These are phyloP conservation scores for Aspergillus phoenicis DNA, from an alignment of 2,329 filamentous ascomycete species.

Conservation along the genomic window DNA sequence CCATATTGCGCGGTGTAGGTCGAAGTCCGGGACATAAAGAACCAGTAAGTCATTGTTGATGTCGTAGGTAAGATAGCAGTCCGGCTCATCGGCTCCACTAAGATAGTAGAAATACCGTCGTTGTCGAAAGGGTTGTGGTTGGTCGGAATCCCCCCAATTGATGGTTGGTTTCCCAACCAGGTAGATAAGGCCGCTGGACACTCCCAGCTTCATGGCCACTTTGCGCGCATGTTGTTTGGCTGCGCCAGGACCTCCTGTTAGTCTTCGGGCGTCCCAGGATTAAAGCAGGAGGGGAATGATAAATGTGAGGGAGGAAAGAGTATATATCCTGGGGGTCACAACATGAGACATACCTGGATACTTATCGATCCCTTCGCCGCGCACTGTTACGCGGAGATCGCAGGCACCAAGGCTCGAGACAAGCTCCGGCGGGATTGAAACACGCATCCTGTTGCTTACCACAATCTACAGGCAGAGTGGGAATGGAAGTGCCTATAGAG, in stretches of 20 bases:
- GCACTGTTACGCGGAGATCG: constrained; percentile 34
- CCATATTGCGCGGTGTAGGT: constrained; percentile 52
- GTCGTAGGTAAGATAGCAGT: constrained; percentile 61
- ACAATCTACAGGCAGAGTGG: not conserved
- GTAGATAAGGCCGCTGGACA: constrained; percentile 57
- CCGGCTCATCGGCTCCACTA: constrained; percentile 56
- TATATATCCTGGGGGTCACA: not conserved
- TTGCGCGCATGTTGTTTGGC: constrained; percentile 55
- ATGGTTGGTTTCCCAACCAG: constrained; percentile 55
- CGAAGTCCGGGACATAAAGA: constrained; percentile 73
- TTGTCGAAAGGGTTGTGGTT: constrained; percentile 59
- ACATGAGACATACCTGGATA: constrained; percentile 39
- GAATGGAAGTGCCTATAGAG: not conserved
- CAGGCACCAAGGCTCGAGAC: constrained; percentile 26
- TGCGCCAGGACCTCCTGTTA: constrained; percentile 23
- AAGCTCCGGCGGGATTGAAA: constrained; percentile 9
- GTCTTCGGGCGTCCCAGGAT: not conserved
- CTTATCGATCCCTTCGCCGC: constrained; percentile 39
- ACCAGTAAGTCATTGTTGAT: constrained; percentile 63
- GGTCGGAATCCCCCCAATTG: constrained; percentile 61
- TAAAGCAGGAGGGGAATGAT: not conserved
- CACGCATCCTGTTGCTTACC: not conserved
- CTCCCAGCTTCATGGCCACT: constrained; percentile 47
- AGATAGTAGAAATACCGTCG: constrained; percentile 65
- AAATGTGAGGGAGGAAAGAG: not conserved